These are phyloP conservation scores for Tympanopsis confertula DNA, from an alignment of 2,329 filamentous ascomycete genomes.

Conservation along the genomic window DNA sequence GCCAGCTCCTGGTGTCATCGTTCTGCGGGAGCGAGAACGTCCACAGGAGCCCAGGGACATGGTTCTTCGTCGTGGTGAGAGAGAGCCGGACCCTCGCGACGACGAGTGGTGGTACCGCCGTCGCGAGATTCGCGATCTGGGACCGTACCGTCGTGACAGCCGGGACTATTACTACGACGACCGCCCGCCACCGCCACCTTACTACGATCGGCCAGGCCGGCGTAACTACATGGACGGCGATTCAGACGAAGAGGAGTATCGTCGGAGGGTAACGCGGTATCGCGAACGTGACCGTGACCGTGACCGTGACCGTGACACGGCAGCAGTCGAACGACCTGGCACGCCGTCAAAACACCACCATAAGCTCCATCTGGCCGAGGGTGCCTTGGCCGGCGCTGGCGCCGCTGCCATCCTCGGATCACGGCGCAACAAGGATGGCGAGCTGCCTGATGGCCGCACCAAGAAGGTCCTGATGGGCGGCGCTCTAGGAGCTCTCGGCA, in stretches of 20 bases:
- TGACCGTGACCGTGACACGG: slow-evolving; percentile 29
- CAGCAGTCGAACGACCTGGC: slow-evolving; percentile 38
- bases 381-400: slow-evolving; percentile 53
- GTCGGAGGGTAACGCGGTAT: slow-evolving; percentile 10
- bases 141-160: slow-evolving; percentile 21
- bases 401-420: slow-evolving; percentile 45
- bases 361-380: slow-evolving; percentile 49
- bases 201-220: slow-evolving; percentile 17
- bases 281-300: slow-evolving; percentile 30
- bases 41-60: background rate
- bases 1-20: slow-evolving; percentile 37
- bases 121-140: slow-evolving; percentile 26
- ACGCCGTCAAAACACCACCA: slow-evolving; percentile 36
- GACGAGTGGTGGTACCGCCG: slow-evolving; percentile 41
- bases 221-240: slow-evolving; percentile 20
- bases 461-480: slow-evolving; percentile 50
- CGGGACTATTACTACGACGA: slow-evolving; percentile 16
- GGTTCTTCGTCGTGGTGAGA: slow-evolving; percentile 31
- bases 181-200: slow-evolving; percentile 17
- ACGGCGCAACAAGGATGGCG: slow-evolving; percentile 37
- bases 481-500: slow-evolving; percentile 49
- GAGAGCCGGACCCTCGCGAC: slow-evolving; percentile 25
- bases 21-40: slow-evolving; percentile 30
- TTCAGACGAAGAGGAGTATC: slow-evolving; percentile 6
- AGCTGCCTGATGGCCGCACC: slow-evolving; percentile 36